A percentile compares a stretch with the other conserved stretches of the same genome.
These are phyloP conservation scores for Turritis glabra DNA, from an alignment of 345 rosid species.

Conservation along the genomic window DNA sequence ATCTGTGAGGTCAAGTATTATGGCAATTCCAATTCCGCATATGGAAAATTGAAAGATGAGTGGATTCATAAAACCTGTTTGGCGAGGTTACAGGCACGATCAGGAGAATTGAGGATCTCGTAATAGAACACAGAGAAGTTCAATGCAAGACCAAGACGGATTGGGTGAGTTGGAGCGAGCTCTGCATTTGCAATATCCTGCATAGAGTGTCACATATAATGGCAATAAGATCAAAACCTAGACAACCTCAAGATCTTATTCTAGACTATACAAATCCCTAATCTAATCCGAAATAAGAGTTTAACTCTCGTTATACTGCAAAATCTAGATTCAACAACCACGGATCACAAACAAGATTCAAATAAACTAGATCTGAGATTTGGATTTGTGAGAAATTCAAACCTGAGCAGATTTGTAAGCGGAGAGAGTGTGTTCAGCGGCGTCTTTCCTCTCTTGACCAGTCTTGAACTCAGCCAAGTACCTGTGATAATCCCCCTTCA, in stretches of 20 bases:
- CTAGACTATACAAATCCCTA: slow-evolving; percentile 3
- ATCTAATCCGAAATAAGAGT: not conserved
- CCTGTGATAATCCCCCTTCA: slow-evolving; percentile 96
- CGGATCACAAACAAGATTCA: not conserved
- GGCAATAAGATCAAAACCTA: slow-evolving; percentile 5
- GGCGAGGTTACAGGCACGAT: slow-evolving; percentile 92
- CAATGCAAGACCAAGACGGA: slow-evolving; percentile 86
- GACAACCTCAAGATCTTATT: not conserved
- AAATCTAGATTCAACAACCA: not conserved
- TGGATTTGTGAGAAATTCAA: not conserved
- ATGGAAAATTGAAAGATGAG: not conserved
- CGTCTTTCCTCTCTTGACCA: slow-evolving; percentile 87
- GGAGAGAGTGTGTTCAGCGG: slow-evolving; percentile 84
- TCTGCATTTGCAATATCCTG: slow-evolving; percentile 91
- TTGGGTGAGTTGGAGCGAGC: slow-evolving; percentile 91
- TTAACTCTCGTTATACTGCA: not conserved
- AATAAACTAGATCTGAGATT: slow-evolving; percentile 26
- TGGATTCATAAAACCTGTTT: slow-evolving; percentile 61
- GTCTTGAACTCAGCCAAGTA: slow-evolving; percentile 92
- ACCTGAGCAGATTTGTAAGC: slow-evolving; percentile 99
- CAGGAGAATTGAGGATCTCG: slow-evolving; percentile 92
- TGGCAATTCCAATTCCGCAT: not conserved
- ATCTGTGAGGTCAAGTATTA: not conserved
- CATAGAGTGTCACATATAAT: not conserved
- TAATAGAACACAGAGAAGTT: slow-evolving; percentile 95